A percentile compares a stretch with the other conserved stretches of the same genome.
Conservation (phyloP, 1,139 yeast genomes). For the Saccharomyces pastorianus region DNA sequence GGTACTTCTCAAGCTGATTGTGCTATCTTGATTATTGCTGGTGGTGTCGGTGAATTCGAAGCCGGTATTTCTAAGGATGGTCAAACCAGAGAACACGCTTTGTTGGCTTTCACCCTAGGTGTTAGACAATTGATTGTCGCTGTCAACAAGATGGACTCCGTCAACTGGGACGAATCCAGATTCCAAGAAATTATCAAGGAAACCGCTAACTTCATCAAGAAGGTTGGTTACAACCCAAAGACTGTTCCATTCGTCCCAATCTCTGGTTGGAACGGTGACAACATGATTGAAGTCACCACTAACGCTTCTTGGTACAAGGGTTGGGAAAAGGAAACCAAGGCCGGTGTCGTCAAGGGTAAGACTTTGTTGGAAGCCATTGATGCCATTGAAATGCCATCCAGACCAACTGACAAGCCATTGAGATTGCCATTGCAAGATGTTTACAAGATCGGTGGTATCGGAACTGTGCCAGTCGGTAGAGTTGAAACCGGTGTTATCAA, state of each 20-base stretch:
- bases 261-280: slow-evolving; percentile 93
- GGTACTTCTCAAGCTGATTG: slow-evolving; percentile 96
- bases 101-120: slow-evolving; percentile 96
- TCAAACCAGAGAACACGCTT: slow-evolving; percentile 97
- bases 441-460: slow-evolving; percentile 74
- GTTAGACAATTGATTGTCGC: slow-evolving; percentile 88
- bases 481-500: slow-evolving; percentile 88
- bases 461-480: slow-evolving; percentile 92
- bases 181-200: slow-evolving; percentile 78
- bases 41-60: slow-evolving; percentile 98
- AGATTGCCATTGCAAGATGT: slow-evolving; percentile 87
- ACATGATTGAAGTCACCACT: slow-evolving; percentile 76
- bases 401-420: slow-evolving; percentile 86
- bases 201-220: slow-evolving; percentile 81
- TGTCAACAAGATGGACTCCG: slow-evolving; percentile 91
- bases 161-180: slow-evolving; percentile 76
- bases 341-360: slow-evolving; percentile 73
- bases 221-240: slow-evolving; percentile 91
- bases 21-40: slow-evolving; percentile 92
- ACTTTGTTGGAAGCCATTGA: slow-evolving; percentile 83
- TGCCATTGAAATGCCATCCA: slow-evolving; percentile 74
- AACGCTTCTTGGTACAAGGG: slow-evolving; percentile 93
- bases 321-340: slow-evolving; percentile 80
- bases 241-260: slow-evolving; percentile 89
- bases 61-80: slow-evolving; percentile 99